Conservation (phyloP, 768 basidiomycete genomes). For the Kwoniella heveanensis region DNA sequence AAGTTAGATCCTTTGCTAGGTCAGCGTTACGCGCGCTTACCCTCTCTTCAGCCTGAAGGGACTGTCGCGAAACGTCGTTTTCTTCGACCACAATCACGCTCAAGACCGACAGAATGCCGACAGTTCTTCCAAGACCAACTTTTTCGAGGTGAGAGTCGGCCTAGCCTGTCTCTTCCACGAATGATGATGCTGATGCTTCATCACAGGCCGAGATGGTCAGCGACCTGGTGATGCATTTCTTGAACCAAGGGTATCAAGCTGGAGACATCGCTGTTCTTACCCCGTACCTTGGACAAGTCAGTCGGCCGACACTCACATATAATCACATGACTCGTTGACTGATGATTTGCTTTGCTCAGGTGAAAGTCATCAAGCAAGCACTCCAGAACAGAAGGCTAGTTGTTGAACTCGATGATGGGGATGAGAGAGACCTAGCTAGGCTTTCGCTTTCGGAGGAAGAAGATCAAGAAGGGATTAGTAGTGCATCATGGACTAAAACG, state of each 20-base stretch:
- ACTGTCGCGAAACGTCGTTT: slow-evolving; percentile 67
- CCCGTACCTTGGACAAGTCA: slow-evolving; percentile 58
- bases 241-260: background rate
- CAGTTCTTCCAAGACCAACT: background rate
- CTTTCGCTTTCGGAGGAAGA: slow-evolving; percentile 56
- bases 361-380: slow-evolving; percentile 59
- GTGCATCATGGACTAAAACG: slow-evolving; percentile 62
- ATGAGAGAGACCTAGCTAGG: slow-evolving; percentile 65
- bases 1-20: background rate
- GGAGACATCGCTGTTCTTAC: background rate
- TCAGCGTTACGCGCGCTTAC: background rate
- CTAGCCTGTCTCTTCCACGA: background rate
- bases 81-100: slow-evolving; percentile 46
- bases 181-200: background rate
- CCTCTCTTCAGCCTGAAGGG: slow-evolving; percentile 61
- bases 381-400: background rate
- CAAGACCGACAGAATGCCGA: background rate
- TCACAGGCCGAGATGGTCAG: background rate
- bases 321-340: too few relatives aligned
- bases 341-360: slow-evolving; percentile 20
- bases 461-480: slow-evolving; percentile 55
- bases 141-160: background rate
- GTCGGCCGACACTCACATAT: too few relatives aligned
- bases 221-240: background rate
- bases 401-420: slow-evolving; percentile 70